Evolutionary conservation across 2,329 filamentous ascomycete genomes (phyloP).

Genomic region (Dactylellina parvicollis): DNA sequence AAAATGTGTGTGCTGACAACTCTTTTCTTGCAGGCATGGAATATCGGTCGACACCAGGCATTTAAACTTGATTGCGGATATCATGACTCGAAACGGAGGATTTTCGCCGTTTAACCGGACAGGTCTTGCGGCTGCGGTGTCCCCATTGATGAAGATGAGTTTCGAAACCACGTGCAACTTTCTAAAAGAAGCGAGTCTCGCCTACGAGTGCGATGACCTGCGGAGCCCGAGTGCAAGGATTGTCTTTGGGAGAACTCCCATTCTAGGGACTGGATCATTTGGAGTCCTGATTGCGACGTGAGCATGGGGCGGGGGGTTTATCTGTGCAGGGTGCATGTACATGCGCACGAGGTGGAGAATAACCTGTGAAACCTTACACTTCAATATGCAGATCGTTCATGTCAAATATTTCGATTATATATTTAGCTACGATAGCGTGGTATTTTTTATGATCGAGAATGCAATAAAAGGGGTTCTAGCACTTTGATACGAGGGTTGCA

Average conservation of each 20-base stretch:
- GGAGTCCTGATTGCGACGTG: constrained; percentile 41
- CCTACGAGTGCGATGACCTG: constrained; percentile 89
- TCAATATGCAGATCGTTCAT: too few species aligned
- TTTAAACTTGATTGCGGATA: constrained; percentile 93
- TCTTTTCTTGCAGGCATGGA: constrained; percentile 70
- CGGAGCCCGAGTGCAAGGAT: constrained; percentile 85
- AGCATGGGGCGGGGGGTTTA: neutral
- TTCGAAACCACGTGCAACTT: constrained; percentile 97
- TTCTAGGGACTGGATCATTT: constrained; percentile 78
- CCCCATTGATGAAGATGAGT: constrained; percentile 97
- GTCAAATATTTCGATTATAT: neutral
- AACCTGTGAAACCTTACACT: too few species aligned
- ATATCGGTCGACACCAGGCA: constrained; percentile 93
- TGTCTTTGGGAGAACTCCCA: constrained; percentile 83
- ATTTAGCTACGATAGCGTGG: neutral
- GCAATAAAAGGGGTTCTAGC: neutral
- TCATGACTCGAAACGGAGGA: constrained; percentile 92
- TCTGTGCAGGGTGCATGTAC: neutral
- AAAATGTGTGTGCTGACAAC: neutral
- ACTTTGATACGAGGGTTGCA: neutral
- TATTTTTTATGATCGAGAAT: neutral
- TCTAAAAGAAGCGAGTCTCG: constrained; percentile 88
- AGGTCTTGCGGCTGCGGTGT: constrained; percentile 83
- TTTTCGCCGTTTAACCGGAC: constrained; percentile 94
- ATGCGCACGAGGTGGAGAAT: too few species aligned